phyloP scores from a whole-genome alignment of 2,329 filamentous ascomycete genomes.

The Orbilia oligospora region DNA sequence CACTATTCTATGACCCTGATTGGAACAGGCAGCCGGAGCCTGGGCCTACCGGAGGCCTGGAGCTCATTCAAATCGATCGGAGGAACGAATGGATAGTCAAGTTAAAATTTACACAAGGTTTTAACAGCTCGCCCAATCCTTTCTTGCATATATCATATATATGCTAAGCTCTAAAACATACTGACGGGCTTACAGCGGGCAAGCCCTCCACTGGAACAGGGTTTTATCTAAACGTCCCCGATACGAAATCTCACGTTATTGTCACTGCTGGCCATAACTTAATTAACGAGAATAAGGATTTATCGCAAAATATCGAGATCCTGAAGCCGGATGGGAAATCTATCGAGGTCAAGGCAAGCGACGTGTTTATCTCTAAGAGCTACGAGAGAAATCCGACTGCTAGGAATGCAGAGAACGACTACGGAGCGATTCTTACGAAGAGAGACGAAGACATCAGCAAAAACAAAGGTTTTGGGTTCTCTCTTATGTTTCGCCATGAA shows the following conservation, averaged over 20 bases:
- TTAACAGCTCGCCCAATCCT: not conserved
- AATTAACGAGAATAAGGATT: not conserved
- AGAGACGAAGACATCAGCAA: not conserved
- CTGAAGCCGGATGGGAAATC: not conserved
- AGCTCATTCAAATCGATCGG: slow-evolving; percentile 7
- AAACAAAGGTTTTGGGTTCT: slow-evolving; percentile 39
- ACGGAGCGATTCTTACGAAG: slow-evolving; percentile 16
- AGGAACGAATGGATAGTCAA: slow-evolving; percentile 44
- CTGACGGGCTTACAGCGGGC: slow-evolving; percentile 8
- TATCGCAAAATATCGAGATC: slow-evolving; percentile 12
- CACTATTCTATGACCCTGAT: slow-evolving; percentile 22
- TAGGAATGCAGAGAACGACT: slow-evolving; percentile 27
- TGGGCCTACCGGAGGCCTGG: slow-evolving; percentile 2
- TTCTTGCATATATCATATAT: not conserved
- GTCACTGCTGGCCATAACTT: slow-evolving; percentile 34
- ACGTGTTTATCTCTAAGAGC: slow-evolving; percentile 20
- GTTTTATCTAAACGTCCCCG: slow-evolving; percentile 37
- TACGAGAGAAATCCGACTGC: slow-evolving; percentile 18
- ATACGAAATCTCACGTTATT: slow-evolving; percentile 10
- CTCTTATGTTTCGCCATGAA: slow-evolving; percentile 21
- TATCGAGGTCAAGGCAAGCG: not conserved
- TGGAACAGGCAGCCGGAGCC: slow-evolving; percentile 20
- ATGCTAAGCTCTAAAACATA: slow-evolving; percentile 7
- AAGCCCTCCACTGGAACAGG: slow-evolving; percentile 18
- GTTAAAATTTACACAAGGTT: slow-evolving; percentile 33